Evolutionary conservation across 805 yeast species (phyloP).

Genomic region (Candida sakaeoensis): DNA sequence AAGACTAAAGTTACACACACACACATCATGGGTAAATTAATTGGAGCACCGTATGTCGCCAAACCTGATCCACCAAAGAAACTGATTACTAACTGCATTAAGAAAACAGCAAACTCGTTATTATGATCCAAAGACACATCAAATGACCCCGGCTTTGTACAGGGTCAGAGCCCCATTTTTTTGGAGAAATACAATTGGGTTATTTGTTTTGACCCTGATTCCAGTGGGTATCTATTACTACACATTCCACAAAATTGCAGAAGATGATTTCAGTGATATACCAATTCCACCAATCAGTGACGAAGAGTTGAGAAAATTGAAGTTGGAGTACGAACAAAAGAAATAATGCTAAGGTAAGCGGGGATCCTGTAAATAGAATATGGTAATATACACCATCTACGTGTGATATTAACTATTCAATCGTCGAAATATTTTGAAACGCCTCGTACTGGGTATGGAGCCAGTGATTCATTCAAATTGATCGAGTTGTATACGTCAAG

Average conservation of each 20-base stretch:
- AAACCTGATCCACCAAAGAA: too few relatives aligned
- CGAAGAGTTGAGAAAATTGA: slow-evolving; percentile 67
- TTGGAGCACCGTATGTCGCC: slow-evolving; percentile 11
- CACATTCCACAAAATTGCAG: slow-evolving; percentile 62
- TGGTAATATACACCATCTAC: neutral
- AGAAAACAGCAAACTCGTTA: slow-evolving; percentile 44
- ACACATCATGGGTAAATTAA: slow-evolving; percentile 9
- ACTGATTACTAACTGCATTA: slow-evolving; percentile 12
- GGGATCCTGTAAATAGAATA: slow-evolving; percentile 12
- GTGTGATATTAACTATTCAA: neutral
- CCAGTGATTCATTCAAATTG: slow-evolving; percentile 5
- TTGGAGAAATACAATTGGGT: slow-evolving; percentile 65
- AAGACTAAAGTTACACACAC: too few relatives aligned
- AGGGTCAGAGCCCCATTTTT: slow-evolving; percentile 88
- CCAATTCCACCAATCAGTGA: slow-evolving; percentile 92
- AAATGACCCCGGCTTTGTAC: slow-evolving; percentile 91
- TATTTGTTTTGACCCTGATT: slow-evolving; percentile 56
- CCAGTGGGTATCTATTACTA: slow-evolving; percentile 63
- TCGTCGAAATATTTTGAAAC: slow-evolving; percentile 20
- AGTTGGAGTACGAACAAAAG: slow-evolving; percentile 62
- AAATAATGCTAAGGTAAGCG: slow-evolving; percentile 14
- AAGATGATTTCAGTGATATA: slow-evolving; percentile 78
- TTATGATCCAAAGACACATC: slow-evolving; percentile 64
- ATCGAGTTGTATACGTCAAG: slow-evolving; percentile 1
- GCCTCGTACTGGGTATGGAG: slow-evolving; percentile 33